These are phyloP conservation scores for Acorus calamus DNA, from an alignment of 106 monocot genomes.

Conservation along the genomic window DNA sequence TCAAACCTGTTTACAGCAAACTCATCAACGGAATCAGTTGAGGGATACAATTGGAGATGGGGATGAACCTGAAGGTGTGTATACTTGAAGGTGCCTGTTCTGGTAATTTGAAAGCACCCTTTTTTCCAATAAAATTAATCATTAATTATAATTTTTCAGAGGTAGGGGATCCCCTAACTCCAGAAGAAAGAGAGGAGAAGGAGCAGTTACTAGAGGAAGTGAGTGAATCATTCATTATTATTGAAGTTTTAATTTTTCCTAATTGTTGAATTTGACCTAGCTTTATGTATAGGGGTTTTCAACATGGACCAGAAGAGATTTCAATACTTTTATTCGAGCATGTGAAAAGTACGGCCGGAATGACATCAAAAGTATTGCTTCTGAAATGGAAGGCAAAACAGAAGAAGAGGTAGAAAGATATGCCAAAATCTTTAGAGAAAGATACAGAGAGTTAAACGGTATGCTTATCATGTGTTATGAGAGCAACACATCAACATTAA, in stretches of 20 bases:
- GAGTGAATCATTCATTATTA: not conserved
- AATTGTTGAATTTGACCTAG: not conserved
- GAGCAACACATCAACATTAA: too few species aligned
- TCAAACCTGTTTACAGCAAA: conserved; percentile 32
- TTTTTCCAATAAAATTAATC: not conserved
- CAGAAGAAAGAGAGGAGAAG: conserved; percentile 88
- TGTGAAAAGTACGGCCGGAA: conserved; percentile 91
- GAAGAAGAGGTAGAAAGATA: conserved; percentile 92
- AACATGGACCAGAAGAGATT: conserved; percentile 86
- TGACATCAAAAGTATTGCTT: conserved; percentile 78
- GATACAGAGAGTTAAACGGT: conserved; percentile 94
- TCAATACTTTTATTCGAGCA: conserved; percentile 85
- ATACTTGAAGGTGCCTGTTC: not conserved
- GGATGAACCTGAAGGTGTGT: conserved; percentile 79
- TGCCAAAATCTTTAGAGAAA: conserved; percentile 72
- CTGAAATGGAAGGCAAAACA: conserved; percentile 89
- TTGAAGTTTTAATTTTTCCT: not conserved
- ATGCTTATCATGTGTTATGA: not conserved
- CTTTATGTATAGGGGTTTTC: conserved; percentile 64
- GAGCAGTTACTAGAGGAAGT: conserved; percentile 84
- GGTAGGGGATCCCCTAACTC: conserved; percentile 53
- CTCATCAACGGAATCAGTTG: conserved; percentile 54
- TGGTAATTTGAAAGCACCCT: not conserved
- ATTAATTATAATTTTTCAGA: conserved; percentile 31
- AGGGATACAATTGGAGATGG: conserved; percentile 75